Base-by-base conservation (phyloP, 306 rosid species). In the Medicago lupulina region DNA sequence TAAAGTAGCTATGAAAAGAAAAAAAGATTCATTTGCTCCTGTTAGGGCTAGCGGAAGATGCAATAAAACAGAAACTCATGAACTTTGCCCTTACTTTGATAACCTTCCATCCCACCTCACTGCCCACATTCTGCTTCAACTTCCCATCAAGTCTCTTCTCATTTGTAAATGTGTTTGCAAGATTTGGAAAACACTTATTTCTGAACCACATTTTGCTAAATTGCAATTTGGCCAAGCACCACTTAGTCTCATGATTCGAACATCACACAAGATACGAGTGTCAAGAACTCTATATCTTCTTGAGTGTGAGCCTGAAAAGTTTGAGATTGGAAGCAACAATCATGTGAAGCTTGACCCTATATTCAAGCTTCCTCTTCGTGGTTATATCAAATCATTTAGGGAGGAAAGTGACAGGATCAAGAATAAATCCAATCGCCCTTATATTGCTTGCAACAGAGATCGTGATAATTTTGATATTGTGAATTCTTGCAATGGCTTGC, bases 51-150 rank as follows among this genome's bases (percentile, higher is more conserved):
- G 14, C 6, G 7, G 3, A 19, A 57, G 34, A 10, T 8, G 31
- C 31, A 57, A 19, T 3, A 9, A 21, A 18, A 34, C 7, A 19
- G 9, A 55, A 60, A 10, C 0, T 58, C n/a, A 58, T 4, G 3
- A 40, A 31, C 55, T 12, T 18, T 14, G 57, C 8, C n/a, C 75
- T 54, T 62, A 43, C n/a, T 19, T 79, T 5, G 44, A 3, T 7
- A 51, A 67, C 71, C 78, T 80, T 80, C 82, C 83, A 15, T 4
- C n/a, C n/a, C n/a, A n/a, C n/a, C n/a, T n/a, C n/a, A n/a, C n/a
- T n/a, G n/a, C n/a, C n/a, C n/a, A n/a, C n/a, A n/a, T n/a, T n/a
- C n/a, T n/a, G n/a, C n/a, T n/a, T n/a, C n/a, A n/a, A n/a, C n/a
- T n/a, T n/a, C n/a, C n/a, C n/a, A n/a, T n/a, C n/a, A n/a, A n/a